A percentile compares a stretch with the other conserved stretches of the same genome.
phyloP scores from a whole-genome alignment of 306 rosid species.

The Fragaria iinumae region DNA sequence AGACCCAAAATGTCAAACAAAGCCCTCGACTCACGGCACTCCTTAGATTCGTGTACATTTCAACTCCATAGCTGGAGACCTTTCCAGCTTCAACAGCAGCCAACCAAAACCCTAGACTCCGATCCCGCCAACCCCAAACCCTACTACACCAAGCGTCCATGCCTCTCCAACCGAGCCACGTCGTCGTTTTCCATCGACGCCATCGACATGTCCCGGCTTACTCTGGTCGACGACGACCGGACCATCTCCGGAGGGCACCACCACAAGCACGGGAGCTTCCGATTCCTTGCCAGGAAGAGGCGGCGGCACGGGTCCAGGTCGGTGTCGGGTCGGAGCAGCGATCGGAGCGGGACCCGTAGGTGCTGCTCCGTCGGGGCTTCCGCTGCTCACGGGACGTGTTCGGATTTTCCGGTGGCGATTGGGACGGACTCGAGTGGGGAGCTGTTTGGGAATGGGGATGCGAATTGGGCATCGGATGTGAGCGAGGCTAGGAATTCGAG shows the following conservation, averaged over 20 bases:
- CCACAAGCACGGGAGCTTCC: slow-evolving; percentile 34
- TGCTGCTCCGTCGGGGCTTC: slow-evolving; percentile 95
- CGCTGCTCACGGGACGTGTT: slow-evolving; percentile 88
- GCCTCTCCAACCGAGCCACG: slow-evolving; percentile 85
- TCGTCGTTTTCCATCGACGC: slow-evolving; percentile 66
- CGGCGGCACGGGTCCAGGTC: slow-evolving; percentile 92
- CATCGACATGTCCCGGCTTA: slow-evolving; percentile 65
- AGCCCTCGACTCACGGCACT: slow-evolving; percentile 54
- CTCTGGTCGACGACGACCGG: slow-evolving; percentile 66
- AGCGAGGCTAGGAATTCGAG: slow-evolving; percentile 82
- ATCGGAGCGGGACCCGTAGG: slow-evolving; percentile 80
- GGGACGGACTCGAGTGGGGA: slow-evolving; percentile 96
- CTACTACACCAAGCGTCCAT: slow-evolving; percentile 70
- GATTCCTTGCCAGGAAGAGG: slow-evolving; percentile 68
- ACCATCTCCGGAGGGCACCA: slow-evolving; percentile 20
- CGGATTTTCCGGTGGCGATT: slow-evolving; percentile 90
- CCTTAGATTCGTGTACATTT: slow-evolving; percentile 61
- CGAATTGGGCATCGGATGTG: slow-evolving; percentile 91
- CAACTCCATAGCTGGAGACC: slow-evolving; percentile 82
- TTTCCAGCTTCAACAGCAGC: slow-evolving; percentile 46
- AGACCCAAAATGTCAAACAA: slow-evolving; percentile 57
- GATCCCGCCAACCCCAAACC: slow-evolving; percentile 36
- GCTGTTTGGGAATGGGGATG: slow-evolving; percentile 81
- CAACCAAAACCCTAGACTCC: slow-evolving; percentile 46
- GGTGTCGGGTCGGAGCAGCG: slow-evolving; percentile 95